Base-by-base conservation (phyloP, 768 basidiomycete genomes). In the Russula dissimulans region DNA sequence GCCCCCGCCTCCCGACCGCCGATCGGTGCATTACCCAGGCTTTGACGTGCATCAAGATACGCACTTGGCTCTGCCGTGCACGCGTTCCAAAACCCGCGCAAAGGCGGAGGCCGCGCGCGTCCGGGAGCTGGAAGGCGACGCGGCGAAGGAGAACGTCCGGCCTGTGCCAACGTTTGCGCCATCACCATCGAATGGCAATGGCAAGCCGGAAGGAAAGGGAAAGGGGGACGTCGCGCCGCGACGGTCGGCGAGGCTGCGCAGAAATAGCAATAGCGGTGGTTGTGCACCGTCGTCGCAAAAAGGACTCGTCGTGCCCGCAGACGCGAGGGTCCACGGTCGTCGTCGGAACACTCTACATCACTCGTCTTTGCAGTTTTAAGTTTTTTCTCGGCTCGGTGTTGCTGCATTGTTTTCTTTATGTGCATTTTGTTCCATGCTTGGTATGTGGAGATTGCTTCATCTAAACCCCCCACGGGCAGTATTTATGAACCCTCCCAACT, bases 11-110 rank as follows among this genome's bases (percentile, higher is more conserved):
- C 56, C 62, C 17, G 56, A 66, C 44, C 65, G 62, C 50, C 56
- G 47, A 15, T 66, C 65, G 6, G 53, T 47, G 52, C 65, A 66
- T 34, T 64, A 66, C 38, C 65, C 65, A 11, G 65, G 65, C 2
- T 66, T 66, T 18, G 63, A 66, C 54, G 63, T 66, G 32, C 59
- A 60, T 49, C 45, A 42, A n/a, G 65, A 66, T 56, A 64, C 51
- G n/a, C 65, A 66, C 39, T n/a, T 66, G 39, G 49, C 42, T 17
- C 44, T 65, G 42, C 61, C 56, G 8, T 43, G 48, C 34, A 50
- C 56, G 31, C 63, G 55, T n/a, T 61, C 62, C 15, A 51, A 31
- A 11, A 49, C 58, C 2, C 61, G 45, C 47, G 56, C 54, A 6
- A 51, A 31, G 46, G 57, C 52, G 31, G 46, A 60, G 48, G 47